Percentiles rank a stretch among this genome's conserved stretches.
phyloP scores from a whole-genome alignment of 805 yeast species.

The Saccharomycopsis guyanensis region DNA sequence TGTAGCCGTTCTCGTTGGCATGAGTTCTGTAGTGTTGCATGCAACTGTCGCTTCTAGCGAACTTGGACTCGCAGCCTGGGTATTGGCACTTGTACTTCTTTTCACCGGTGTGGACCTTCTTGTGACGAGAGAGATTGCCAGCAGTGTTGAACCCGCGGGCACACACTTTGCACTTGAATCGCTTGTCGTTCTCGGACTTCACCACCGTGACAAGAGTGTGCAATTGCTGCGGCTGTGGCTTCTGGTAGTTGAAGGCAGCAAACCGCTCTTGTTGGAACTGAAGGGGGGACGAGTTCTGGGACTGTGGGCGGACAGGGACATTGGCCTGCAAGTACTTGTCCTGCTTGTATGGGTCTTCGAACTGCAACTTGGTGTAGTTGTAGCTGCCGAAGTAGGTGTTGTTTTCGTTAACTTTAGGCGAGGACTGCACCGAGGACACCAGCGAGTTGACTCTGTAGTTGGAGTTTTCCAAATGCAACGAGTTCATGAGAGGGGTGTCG shows the following conservation, averaged over 20 bases:
- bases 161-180: slow-evolving; percentile 29
- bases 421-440: not conserved
- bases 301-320: not conserved
- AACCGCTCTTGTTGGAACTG: slow-evolving; percentile 19
- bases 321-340: slow-evolving; percentile 8
- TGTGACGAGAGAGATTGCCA: slow-evolving; percentile 68
- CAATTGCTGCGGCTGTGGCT: not conserved
- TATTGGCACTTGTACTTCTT: slow-evolving; percentile 62
- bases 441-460: not conserved
- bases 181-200: slow-evolving; percentile 10
- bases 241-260: not conserved
- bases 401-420: not conserved
- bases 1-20: slow-evolving; percentile 21
- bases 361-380: slow-evolving; percentile 18
- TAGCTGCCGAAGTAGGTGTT: slow-evolving; percentile 17
- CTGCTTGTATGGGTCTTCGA: slow-evolving; percentile 16
- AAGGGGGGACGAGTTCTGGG: slow-evolving; percentile 12
- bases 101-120: slow-evolving; percentile 70
- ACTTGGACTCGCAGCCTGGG: slow-evolving; percentile 33
- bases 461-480: slow-evolving; percentile 19
- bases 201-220: not conserved
- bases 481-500: slow-evolving; percentile 20
- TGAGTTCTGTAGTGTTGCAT: slow-evolving; percentile 22
- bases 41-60: slow-evolving; percentile 22
- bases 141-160: slow-evolving; percentile 56